These are phyloP conservation scores for Tilletia walkeri DNA, from an alignment of 1,284 basidiomycete species.

Conservation along the genomic window DNA sequence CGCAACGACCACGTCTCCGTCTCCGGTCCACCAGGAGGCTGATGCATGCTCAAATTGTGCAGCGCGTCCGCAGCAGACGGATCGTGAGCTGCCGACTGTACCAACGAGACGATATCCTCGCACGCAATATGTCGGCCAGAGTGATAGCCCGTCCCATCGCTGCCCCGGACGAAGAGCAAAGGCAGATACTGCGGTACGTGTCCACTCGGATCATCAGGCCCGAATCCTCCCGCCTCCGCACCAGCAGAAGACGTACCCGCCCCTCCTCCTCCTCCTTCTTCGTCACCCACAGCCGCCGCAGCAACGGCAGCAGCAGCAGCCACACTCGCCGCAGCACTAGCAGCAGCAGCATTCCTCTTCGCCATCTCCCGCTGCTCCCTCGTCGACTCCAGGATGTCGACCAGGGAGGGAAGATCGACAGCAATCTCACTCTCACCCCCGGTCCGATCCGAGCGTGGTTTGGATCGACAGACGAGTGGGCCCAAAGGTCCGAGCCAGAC, in stretches of 20 bases:
- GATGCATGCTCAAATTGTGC: conserved; percentile 34
- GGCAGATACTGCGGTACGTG: conserved; percentile 30
- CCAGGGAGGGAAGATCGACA: conserved; percentile 35
- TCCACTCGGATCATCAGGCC: not conserved
- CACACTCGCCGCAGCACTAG: not conserved
- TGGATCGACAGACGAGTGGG: conserved; percentile 61
- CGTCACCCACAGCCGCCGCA: not conserved
- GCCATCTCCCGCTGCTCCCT: conserved; percentile 8
- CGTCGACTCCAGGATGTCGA: conserved; percentile 29
- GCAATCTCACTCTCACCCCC: conserved; percentile 32
- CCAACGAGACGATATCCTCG: conserved; percentile 42
- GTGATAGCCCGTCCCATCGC: conserved; percentile 48
- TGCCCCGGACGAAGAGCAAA: conserved; percentile 47
- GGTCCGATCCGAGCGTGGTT: conserved; percentile 13
- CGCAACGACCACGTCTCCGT: conserved; percentile 10
- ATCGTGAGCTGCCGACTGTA: conserved; percentile 39
- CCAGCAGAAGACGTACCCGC: not conserved
- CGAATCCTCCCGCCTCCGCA: not conserved
- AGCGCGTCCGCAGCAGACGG: conserved; percentile 34
- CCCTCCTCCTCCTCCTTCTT: not conserved
- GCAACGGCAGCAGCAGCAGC: conserved; percentile 9
- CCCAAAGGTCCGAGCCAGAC: conserved; percentile 86
- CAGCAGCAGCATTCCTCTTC: not conserved
- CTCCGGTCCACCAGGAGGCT: conserved; percentile 12
- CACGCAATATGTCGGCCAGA: conserved; percentile 42